A percentile compares a stretch with the other conserved stretches of the same genome.
phyloP scores from a whole-genome alignment of 2,329 filamentous ascomycete species.

The Aspergillus transmontanensis region DNA sequence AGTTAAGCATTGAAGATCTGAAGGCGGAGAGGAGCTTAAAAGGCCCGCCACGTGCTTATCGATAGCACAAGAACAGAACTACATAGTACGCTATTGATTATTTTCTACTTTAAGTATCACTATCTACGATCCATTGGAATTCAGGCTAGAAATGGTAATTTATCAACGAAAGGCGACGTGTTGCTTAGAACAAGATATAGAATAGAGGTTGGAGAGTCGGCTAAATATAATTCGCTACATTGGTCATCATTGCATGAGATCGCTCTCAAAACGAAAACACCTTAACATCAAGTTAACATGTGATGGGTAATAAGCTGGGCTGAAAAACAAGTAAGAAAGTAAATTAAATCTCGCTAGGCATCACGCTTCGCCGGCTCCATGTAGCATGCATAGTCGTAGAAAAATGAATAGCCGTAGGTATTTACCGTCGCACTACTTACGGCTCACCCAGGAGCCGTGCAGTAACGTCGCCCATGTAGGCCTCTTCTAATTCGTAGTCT shows the following conservation, averaged over 20 bases:
- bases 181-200: background rate
- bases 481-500: conserved; percentile 86
- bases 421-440: conserved; percentile 36
- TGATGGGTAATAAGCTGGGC: background rate
- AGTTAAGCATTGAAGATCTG: background rate
- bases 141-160: background rate
- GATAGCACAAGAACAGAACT: conserved; percentile 10
- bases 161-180: background rate
- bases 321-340: conserved; percentile 6
- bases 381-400: conserved; percentile 1
- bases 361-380: conserved; percentile 28
- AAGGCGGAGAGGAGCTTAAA: conserved; percentile 8
- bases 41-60: conserved; percentile 25
- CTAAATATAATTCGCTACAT: background rate
- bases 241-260: background rate
- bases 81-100: background rate
- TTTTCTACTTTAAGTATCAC: background rate
- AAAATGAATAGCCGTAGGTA: background rate
- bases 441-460: conserved; percentile 80
- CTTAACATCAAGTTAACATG: background rate
- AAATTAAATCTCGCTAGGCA: conserved; percentile 33
- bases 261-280: background rate
- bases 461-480: conserved; percentile 87
- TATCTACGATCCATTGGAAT: background rate
- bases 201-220: background rate